Evolutionary conservation across 108 stramenopile species (phyloP), one percentile per base, ranked within the genome.

Genomic region (Skeletonema menzelii): DNA sequence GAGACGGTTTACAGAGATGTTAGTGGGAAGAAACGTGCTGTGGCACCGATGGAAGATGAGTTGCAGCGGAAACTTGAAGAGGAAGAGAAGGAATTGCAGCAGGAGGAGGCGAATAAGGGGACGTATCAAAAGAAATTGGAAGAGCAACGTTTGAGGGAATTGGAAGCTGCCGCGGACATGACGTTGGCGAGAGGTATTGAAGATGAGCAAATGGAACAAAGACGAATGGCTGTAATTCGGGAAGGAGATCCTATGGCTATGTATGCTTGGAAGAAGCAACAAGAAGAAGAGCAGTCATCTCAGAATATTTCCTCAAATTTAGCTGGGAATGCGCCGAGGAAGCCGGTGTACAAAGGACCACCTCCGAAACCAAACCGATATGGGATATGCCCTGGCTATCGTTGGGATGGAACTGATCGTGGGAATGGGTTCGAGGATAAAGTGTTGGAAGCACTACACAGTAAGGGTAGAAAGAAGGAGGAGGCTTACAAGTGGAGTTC

Each of bases 321-420:
- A 10, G 65, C 49, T 42, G 62, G 60, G 63, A 59, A 63, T 32
- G 62, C 40, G 47, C 71, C 69, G n/a, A 60, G 37, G 3, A 86
- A 80, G 76, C 93, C 93, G n/a, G 40, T 87, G 24, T 99, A 99
- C 86, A 95, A 95, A 79, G 99, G 99, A 14, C 97, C 99, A 13
- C 75, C 84, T 20, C 91, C 97, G 13, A 95, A 90, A 75, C 92
- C 96, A 0, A 98, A 98, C 75, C 92, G 98, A 30, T 97, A 90
- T 75, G 86, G 86, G 13, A 95, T 99, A 37, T 85, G 85, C 3
- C 99, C 99, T 2, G 99, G 99, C 27, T 98, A 98, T 78, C 85
- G 99, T 4, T 99, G 98, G 98, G 98, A 99, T 85, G 99, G 97
- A 12, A 85, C 94, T 27, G 97, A 97, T 77, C 84, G 99, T 27